These are phyloP conservation scores for Coniochaeta sp. DNA, from an alignment of 2,329 filamentous ascomycete genomes.

Conservation along the genomic window DNA sequence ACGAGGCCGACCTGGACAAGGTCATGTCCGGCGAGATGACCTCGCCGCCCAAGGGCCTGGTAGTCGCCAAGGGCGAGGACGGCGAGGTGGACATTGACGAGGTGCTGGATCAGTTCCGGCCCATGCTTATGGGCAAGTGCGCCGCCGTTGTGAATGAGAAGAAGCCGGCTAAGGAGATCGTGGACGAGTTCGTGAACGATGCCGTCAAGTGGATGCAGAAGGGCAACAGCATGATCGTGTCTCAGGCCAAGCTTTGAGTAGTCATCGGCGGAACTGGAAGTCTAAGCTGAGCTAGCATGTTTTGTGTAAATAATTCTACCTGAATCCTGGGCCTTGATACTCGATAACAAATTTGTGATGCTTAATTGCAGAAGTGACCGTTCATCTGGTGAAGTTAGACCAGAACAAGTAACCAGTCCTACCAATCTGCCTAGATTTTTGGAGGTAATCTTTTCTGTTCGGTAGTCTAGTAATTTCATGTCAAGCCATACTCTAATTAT, in stretches of 20 bases:
- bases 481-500: too few relatives aligned
- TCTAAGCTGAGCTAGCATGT: not conserved
- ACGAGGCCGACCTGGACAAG: conserved; percentile 89
- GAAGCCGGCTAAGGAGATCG: conserved; percentile 83
- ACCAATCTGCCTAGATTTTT: too few relatives aligned
- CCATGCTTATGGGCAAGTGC: conserved; percentile 94
- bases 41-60: conserved; percentile 49
- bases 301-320: not conserved
- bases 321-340: too few relatives aligned
- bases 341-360: not conserved
- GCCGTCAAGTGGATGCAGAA: conserved; percentile 64
- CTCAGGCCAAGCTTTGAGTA: not conserved
- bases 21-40: conserved; percentile 56
- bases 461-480: too few relatives aligned
- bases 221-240: conserved; percentile 55
- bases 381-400: too few relatives aligned
- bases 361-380: not conserved
- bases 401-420: too few relatives aligned
- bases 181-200: conserved; percentile 88
- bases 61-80: conserved; percentile 64
- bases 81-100: conserved; percentile 67
- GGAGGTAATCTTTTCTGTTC: too few relatives aligned
- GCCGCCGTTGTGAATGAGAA: conserved; percentile 89
- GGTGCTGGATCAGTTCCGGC: conserved; percentile 81
- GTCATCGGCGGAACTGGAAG: not conserved